Evolutionary conservation across 2,329 filamentous ascomycete species (phyloP).

Genomic region (Diplodia scrobiculata): DNA sequence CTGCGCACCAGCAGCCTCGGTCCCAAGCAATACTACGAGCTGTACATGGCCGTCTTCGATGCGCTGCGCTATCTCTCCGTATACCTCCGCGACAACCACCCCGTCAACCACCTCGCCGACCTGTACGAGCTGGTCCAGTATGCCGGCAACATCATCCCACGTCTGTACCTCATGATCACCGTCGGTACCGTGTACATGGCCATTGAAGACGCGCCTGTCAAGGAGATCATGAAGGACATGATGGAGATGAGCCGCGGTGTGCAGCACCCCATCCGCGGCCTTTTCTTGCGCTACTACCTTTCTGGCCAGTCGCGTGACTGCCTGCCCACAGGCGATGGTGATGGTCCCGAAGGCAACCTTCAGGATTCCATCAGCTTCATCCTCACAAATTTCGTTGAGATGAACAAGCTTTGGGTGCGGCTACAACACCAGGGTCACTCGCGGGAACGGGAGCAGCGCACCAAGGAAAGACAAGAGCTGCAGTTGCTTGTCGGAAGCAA

Average conservation of each 20-base stretch:
- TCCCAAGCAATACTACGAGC: conserved; percentile 99
- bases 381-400: conserved; percentile 97
- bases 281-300: conserved; percentile 95
- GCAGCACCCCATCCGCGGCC: conserved; percentile 90
- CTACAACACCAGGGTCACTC: conserved; percentile 97
- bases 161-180: conserved; percentile 98
- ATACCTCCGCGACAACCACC: conserved; percentile 95
- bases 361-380: conserved; percentile 98
- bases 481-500: conserved; percentile 96
- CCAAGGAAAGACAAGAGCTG: conserved; percentile 90
- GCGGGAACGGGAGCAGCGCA: conserved; percentile 87
- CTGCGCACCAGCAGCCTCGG: conserved; percentile 93
- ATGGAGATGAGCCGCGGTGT: conserved; percentile 99
- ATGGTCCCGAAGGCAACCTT: conserved; percentile 91
- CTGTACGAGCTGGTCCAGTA: conserved; percentile 98
- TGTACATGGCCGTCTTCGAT: conserved; percentile 99
- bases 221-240: conserved; percentile 99
- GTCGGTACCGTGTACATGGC: conserved; percentile 99
- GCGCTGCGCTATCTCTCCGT: conserved; percentile 93
- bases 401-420: conserved; percentile 99
- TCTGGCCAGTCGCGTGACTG: conserved; percentile 91
- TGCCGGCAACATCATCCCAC: conserved; percentile 94
- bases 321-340: conserved; percentile 76
- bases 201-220: conserved; percentile 95
- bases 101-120: conserved; percentile 95